Percentiles rank a stretch among this genome's conserved stretches.
Conservation (phyloP, 208 protist genomes). For the Acanthamoeba sp. region DNA sequence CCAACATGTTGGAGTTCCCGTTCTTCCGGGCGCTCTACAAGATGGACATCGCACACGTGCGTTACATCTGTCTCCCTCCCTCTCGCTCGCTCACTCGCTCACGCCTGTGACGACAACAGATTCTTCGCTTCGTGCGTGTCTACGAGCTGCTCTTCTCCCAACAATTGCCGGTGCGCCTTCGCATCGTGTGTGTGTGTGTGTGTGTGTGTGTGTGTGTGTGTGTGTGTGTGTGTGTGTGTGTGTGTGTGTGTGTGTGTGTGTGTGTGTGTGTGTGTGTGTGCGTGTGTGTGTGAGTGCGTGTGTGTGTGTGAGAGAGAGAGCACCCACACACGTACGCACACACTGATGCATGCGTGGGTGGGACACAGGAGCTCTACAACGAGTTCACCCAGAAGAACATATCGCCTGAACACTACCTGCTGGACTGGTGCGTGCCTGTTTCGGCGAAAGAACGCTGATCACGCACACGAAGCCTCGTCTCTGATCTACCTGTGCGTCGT, state of each 20-base stretch:
- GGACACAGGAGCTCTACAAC: not conserved
- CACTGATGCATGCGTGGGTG: not conserved
- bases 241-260: too few relatives aligned
- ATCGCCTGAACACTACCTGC: slow-evolving; percentile 30
- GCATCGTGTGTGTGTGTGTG: too few relatives aligned
- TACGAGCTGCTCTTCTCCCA: slow-evolving; percentile 32
- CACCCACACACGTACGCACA: not conserved
- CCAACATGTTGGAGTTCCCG: slow-evolving; percentile 33
- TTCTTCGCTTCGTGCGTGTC: not conserved
- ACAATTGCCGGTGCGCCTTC: not conserved
- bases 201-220: too few relatives aligned
- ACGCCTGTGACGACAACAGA: not conserved
- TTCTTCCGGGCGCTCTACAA: slow-evolving; percentile 49
- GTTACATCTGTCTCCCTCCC: not conserved
- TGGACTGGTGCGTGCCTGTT: not conserved
- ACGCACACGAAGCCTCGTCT: not conserved
- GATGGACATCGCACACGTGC: slow-evolving; percentile 30
- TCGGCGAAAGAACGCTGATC: not conserved
- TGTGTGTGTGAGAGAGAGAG: too few relatives aligned
- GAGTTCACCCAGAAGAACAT: slow-evolving; percentile 37
- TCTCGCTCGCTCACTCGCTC: not conserved
- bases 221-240: too few relatives aligned
- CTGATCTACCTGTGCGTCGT: not conserved
- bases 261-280: too few relatives aligned
- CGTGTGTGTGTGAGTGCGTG: too few relatives aligned